Percentiles rank a stretch among this genome's conserved stretches.
phyloP scores from a whole-genome alignment of 1,284 basidiomycete species.

The Vanrija humicola region DNA sequence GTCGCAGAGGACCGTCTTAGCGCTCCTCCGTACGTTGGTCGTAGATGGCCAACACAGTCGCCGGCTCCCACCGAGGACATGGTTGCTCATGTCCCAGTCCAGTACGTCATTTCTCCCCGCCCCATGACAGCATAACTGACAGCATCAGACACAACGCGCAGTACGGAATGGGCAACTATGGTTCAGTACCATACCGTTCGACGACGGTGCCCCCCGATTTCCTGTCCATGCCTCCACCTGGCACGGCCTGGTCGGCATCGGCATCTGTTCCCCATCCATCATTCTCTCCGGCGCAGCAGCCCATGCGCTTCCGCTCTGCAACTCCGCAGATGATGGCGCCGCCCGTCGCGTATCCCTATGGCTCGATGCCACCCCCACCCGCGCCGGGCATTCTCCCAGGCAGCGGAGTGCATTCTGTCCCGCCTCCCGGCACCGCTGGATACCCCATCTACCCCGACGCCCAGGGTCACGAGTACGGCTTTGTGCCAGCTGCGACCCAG shows the following conservation, averaged over 20 bases:
- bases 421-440: neutral
- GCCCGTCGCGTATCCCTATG: constrained; percentile 6
- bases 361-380: constrained; percentile 18
- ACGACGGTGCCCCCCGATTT: constrained; percentile 23
- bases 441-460: constrained; percentile 5
- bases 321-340: constrained; percentile 14
- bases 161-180: constrained; percentile 6
- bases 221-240: constrained; percentile 21
- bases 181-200: constrained; percentile 14
- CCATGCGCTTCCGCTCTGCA: constrained; percentile 19
- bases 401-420: neutral
- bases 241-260: constrained; percentile 4
- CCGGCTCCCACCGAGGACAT: constrained; percentile 13
- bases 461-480: neutral
- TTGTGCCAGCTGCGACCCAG: neutral
- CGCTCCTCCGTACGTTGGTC: constrained; percentile 12
- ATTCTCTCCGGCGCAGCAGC: constrained; percentile 13
- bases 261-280: constrained; percentile 6
- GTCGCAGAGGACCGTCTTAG: constrained; percentile 15
- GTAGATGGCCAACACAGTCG: constrained; percentile 12
- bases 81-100: constrained; percentile 9
- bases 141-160: constrained; percentile 1
- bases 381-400: constrained; percentile 3
- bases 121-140: neutral
- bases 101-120: constrained; percentile 1